A percentile compares a stretch with the other conserved stretches of the same genome.
Conservation (phyloP, 169 alveolate species). For the Miamiensis avidus region DNA sequence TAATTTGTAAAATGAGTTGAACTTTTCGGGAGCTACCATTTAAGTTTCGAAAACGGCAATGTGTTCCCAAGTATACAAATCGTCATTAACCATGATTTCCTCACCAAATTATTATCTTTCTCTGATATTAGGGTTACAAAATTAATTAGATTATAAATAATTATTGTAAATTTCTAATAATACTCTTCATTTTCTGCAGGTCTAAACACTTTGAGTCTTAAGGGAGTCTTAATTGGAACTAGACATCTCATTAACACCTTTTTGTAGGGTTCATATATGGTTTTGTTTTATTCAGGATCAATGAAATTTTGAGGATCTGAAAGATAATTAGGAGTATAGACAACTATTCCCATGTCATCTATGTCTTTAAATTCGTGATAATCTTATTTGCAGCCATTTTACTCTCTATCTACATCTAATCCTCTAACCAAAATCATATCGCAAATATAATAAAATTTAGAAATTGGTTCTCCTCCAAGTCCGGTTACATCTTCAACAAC, state of each 20-base stretch:
- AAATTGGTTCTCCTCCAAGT: constrained; percentile 55
- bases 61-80: constrained; percentile 57
- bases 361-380: constrained; percentile 51
- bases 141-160: too few species aligned
- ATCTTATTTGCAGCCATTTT: constrained; percentile 49
- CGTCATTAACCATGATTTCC: constrained; percentile 22
- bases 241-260: constrained; percentile 49
- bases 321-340: constrained; percentile 53
- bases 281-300: constrained; percentile 48
- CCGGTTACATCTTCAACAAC: constrained; percentile 53
- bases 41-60: constrained; percentile 57
- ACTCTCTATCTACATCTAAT: constrained; percentile 33
- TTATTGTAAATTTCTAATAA: too few species aligned
- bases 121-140: too few species aligned
- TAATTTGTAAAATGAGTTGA: constrained; percentile 29
- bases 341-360: constrained; percentile 60
- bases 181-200: constrained; percentile 29
- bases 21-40: constrained; percentile 46
- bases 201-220: constrained; percentile 32
- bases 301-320: constrained; percentile 46
- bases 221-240: constrained; percentile 47
- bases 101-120: too few species aligned
- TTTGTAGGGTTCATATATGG: constrained; percentile 48
- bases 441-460: constrained; percentile 24
- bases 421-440: constrained; percentile 58